Evolutionary conservation across 2,329 filamentous ascomycete species (phyloP).

Genomic region (Graphilbum ipis-grandicollis): DNA sequence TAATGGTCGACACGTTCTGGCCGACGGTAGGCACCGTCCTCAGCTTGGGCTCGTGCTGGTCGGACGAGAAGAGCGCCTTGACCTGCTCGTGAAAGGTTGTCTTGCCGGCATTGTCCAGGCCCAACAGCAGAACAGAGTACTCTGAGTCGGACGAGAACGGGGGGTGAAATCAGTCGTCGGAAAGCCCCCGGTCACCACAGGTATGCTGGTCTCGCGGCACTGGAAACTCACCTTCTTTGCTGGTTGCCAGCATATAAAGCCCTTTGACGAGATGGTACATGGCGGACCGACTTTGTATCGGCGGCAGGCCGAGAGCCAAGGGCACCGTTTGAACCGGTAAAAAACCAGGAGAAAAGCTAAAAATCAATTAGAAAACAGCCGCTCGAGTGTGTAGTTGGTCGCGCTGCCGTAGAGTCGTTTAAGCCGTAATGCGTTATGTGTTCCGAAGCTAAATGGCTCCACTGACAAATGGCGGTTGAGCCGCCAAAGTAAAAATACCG

Average conservation of each 20-base stretch:
- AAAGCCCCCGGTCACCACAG: no score
- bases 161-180: no score
- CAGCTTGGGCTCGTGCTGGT: slow-evolving; percentile 43
- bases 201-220: no score
- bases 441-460: no score
- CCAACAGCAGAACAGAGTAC: slow-evolving; percentile 92
- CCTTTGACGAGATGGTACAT: slow-evolving; percentile 98
- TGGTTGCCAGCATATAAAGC: slow-evolving; percentile 85
- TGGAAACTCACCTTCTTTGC: slow-evolving; percentile 87
- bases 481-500: no score
- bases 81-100: slow-evolving; percentile 96
- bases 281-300: slow-evolving; percentile 2
- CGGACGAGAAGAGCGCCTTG: slow-evolving; percentile 65
- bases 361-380: no score
- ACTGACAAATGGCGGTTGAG: no score
- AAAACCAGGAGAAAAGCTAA: no score
- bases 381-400: no score
- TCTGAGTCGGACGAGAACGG: slow-evolving; percentile 32
- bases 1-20: slow-evolving; percentile 87
- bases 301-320: neutral
- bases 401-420: no score
- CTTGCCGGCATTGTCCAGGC: slow-evolving; percentile 95
- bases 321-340: no score
- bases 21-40: slow-evolving; percentile 94
- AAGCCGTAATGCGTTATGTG: no score